Evolutionary conservation across 305 asterid species (phyloP).

Genomic region (Fraxinus baroniana): DNA sequence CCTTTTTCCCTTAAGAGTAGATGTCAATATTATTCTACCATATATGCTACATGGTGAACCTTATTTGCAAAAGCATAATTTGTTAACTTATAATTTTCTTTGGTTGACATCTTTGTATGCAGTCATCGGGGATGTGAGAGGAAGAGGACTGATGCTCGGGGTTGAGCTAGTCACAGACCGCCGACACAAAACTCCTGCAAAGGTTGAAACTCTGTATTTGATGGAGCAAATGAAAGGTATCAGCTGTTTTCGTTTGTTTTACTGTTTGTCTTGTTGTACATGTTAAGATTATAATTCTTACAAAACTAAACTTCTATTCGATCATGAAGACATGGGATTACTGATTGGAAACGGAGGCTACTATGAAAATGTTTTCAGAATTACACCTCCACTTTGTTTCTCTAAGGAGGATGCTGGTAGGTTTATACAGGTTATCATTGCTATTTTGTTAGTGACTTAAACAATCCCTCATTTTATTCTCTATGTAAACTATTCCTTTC

Average conservation of each 20-base stretch:
- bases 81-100: not conserved
- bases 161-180: constrained; percentile 70
- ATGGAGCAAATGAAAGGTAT: constrained; percentile 90
- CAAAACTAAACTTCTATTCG: not conserved
- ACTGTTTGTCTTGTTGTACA: not conserved
- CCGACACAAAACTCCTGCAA: constrained; percentile 70
- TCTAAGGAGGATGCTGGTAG: not conserved
- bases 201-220: constrained; percentile 49
- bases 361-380: not conserved
- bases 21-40: not conserved
- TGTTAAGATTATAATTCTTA: not conserved
- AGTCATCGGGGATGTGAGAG: constrained; percentile 78
- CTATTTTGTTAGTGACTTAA: not conserved
- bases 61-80: not conserved
- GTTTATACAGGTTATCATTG: not conserved
- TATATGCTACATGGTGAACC: not conserved
- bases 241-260: not conserved
- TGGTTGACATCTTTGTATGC: not conserved
- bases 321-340: not conserved
- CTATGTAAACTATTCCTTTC: not conserved
- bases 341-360: not conserved
- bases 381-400: not conserved
- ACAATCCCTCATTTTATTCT: not conserved
- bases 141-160: constrained; percentile 80
- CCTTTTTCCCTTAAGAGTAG: not conserved